Percentiles rank a stretch among this genome's conserved stretches.
Evolutionary conservation across 1,139 yeast species (phyloP).

Genomic region (Pichia sp.): DNA sequence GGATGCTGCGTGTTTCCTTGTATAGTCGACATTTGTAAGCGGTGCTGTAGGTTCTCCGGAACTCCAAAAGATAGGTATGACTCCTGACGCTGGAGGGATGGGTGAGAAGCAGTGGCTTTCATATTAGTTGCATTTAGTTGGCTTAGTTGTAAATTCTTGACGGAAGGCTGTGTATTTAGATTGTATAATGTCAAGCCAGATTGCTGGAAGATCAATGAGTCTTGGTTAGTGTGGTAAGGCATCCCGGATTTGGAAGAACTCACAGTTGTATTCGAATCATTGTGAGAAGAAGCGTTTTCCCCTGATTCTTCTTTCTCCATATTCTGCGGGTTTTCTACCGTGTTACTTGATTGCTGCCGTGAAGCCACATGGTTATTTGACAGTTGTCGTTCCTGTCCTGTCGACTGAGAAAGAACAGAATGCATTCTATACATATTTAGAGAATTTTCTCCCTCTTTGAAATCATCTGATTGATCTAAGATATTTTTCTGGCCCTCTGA

Average conservation of each 20-base stretch:
- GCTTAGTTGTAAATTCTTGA: slow-evolving; percentile 7
- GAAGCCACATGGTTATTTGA: not conserved
- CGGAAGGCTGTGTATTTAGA: slow-evolving; percentile 13
- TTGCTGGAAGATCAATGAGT: slow-evolving; percentile 26
- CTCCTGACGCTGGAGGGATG: slow-evolving; percentile 21
- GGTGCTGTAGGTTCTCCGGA: slow-evolving; percentile 10
- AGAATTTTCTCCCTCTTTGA: slow-evolving; percentile 5
- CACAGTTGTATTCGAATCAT: slow-evolving; percentile 7
- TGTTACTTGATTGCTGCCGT: not conserved
- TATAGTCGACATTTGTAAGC: not conserved
- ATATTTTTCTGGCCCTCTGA: not conserved
- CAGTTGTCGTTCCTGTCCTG: slow-evolving; percentile 42
- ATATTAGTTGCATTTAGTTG: not conserved
- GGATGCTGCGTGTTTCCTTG: not conserved
- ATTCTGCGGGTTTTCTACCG: not conserved
- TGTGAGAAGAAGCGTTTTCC: not conserved
- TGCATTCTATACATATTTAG: slow-evolving; percentile 19
- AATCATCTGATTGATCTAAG: not conserved
- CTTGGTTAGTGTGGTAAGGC: slow-evolving; percentile 7
- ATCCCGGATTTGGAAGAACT: slow-evolving; percentile 7
- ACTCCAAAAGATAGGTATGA: slow-evolving; percentile 20
- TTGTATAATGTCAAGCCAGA: slow-evolving; percentile 22
- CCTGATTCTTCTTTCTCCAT: not conserved
- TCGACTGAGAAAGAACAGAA: slow-evolving; percentile 42
- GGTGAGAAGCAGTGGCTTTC: slow-evolving; percentile 15